Conservation (phyloP, 2,329 filamentous ascomycete species). For the Fusarium drepaniforme region DNA sequence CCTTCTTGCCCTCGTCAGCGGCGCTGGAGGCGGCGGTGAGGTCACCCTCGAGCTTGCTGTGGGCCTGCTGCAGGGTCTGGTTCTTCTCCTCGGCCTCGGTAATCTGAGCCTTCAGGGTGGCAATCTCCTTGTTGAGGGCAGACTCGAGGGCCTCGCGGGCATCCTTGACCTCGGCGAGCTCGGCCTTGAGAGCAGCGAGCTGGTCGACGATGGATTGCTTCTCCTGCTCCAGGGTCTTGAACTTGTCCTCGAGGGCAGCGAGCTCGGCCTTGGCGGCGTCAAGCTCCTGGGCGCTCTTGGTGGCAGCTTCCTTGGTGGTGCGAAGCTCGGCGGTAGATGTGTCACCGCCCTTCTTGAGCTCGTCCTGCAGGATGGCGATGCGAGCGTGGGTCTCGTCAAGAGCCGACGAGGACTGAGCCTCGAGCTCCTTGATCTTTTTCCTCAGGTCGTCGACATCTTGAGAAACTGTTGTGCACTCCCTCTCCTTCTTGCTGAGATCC, state of each 20-base stretch:
- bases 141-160: conserved; percentile 50
- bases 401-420: conserved; percentile 45
- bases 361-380: conserved; percentile 50
- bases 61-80: conserved; percentile 46
- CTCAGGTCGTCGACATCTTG: conserved; percentile 54
- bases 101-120: conserved; percentile 50
- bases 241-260: conserved; percentile 42
- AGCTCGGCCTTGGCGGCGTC: conserved; percentile 41
- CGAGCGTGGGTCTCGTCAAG: conserved; percentile 50
- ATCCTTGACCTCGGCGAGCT: conserved; percentile 50
- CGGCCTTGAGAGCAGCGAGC: conserved; percentile 48
- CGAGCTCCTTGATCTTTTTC: conserved; percentile 53
- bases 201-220: conserved; percentile 49
- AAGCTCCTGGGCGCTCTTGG: conserved; percentile 37
- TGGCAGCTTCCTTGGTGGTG: conserved; percentile 42
- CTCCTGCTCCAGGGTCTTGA: conserved; percentile 43
- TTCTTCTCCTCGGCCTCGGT: conserved; percentile 49
- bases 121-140: conserved; percentile 48
- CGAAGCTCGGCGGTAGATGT: conserved; percentile 40
- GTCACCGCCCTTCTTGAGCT: conserved; percentile 47
- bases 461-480: conserved; percentile 49
- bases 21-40: conserved; percentile 45
- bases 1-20: conserved; percentile 44
- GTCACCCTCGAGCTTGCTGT: conserved; percentile 48
- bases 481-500: conserved; percentile 54